A percentile compares a stretch with the other conserved stretches of the same genome.
Conservation (phyloP, 2,329 filamentous ascomycete genomes). For the Endothia cerciana region DNA sequence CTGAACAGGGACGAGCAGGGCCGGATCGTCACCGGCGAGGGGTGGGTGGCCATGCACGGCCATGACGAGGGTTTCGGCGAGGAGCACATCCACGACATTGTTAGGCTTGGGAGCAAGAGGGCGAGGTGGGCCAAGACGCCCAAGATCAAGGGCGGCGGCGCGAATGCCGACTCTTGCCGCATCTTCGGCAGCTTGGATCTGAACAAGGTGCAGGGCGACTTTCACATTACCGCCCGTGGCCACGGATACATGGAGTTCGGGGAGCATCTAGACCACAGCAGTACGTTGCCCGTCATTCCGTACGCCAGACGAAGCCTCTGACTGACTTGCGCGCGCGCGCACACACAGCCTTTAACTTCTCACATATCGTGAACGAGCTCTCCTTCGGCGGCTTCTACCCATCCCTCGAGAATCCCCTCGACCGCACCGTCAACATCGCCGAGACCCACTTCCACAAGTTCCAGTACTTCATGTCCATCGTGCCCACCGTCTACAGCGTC, state of each 20-base stretch:
- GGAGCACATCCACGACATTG: constrained; percentile 89
- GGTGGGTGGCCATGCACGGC: constrained; percentile 52
- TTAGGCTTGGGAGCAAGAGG: constrained; percentile 68
- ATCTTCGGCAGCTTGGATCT: constrained; percentile 88
- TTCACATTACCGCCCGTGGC: constrained; percentile 93
- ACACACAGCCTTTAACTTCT: constrained; percentile 89
- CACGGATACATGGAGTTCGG: constrained; percentile 90
- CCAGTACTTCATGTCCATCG: constrained; percentile 95
- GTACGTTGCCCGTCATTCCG: constrained; percentile 53
- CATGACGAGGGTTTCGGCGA: constrained; percentile 72
- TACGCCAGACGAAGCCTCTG: neutral
- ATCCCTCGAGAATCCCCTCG: constrained; percentile 88
- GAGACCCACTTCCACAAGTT: constrained; percentile 85
- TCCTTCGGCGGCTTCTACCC: constrained; percentile 98
- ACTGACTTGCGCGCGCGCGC: neutral
- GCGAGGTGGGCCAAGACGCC: constrained; percentile 79
- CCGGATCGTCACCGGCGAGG: constrained; percentile 58
- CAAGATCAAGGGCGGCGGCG: constrained; percentile 52
- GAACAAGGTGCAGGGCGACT: constrained; percentile 97
- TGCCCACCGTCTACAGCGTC: constrained; percentile 89
- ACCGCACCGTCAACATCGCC: constrained; percentile 83
- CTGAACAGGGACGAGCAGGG: constrained; percentile 61
- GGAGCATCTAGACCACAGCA: constrained; percentile 76
- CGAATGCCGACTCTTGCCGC: constrained; percentile 73
- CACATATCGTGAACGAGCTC: constrained; percentile 92